Percentiles rank a stretch among this genome's conserved stretches.
Conservation (phyloP, 345 rosid species). For the Boechera divaricarpa region DNA sequence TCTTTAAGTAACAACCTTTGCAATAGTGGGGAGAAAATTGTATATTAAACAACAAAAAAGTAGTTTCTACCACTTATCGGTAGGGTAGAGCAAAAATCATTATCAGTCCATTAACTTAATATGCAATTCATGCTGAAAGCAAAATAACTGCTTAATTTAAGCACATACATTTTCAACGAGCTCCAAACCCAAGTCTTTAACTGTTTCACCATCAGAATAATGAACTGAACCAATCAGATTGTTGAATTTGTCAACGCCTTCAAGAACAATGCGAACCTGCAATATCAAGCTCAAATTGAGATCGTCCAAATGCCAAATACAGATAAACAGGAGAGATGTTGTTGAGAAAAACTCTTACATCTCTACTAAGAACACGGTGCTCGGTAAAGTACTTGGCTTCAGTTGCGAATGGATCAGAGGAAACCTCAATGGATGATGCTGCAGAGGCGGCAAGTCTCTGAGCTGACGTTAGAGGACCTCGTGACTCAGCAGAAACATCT, state of each 20-base stretch:
- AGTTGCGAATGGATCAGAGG: conserved; percentile 78
- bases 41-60: not conserved
- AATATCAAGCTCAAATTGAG: conserved; percentile 36
- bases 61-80: conserved; percentile 1
- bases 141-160: conserved; percentile 15
- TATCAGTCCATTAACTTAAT: conserved; percentile 14
- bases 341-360: conserved; percentile 54
- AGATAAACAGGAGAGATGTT: not conserved
- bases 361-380: conserved; percentile 84
- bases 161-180: conserved; percentile 85
- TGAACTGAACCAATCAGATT: conserved; percentile 94
- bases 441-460: conserved; percentile 88
- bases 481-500: conserved; percentile 66
- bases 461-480: conserved; percentile 82
- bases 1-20: not conserved
- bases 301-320: conserved; percentile 21
- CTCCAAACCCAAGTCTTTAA: conserved; percentile 89
- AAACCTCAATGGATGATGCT: conserved; percentile 57
- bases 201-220: conserved; percentile 86
- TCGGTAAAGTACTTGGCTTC: conserved; percentile 97
- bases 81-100: not conserved
- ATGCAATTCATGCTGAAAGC: not conserved
- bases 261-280: conserved; percentile 94
- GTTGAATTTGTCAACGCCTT: conserved; percentile 94
- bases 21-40: not conserved